Conservation (phyloP, 176 grass and related monocot species). For the Alloteropsis semialata region DNA sequence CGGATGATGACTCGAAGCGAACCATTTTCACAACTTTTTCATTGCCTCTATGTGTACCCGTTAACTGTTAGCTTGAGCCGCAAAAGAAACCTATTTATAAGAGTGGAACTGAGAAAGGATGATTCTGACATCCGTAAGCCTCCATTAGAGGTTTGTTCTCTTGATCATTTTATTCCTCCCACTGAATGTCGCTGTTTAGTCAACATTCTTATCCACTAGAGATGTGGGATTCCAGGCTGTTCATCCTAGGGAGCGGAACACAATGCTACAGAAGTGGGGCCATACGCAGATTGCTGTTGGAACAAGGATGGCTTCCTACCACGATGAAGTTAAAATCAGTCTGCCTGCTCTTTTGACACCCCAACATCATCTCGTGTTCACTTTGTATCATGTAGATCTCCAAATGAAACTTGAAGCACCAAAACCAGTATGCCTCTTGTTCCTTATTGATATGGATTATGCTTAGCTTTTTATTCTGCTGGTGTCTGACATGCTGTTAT, state of each 20-base stretch:
- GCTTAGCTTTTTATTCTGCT: constrained; percentile 23
- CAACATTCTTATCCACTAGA: constrained; percentile 40
- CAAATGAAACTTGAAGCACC: constrained; percentile 97
- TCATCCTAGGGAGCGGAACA: constrained; percentile 67
- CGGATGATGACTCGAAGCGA: constrained; percentile 80
- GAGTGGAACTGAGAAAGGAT: constrained; percentile 87
- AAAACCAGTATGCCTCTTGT: constrained; percentile 69
- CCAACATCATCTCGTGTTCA: constrained; percentile 97
- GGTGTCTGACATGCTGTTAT: constrained; percentile 34
- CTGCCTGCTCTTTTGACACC: constrained; percentile 86
- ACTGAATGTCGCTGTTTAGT: constrained; percentile 18
- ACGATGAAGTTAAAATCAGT: constrained; percentile 97
- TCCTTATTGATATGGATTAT: constrained; percentile 27
- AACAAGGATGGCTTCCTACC: constrained; percentile 81
- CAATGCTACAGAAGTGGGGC: constrained; percentile 73
- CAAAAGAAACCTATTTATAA: constrained; percentile 96
- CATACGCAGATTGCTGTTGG: constrained; percentile 90
- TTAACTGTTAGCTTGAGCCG: constrained; percentile 88
- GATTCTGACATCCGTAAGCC: constrained; percentile 88
- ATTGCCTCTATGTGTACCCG: constrained; percentile 92
- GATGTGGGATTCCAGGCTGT: constrained; percentile 63
- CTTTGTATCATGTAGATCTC: constrained; percentile 92
- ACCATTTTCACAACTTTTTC: constrained; percentile 90
- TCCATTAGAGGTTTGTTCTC: constrained; percentile 75
- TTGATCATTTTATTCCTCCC: constrained; percentile 11